Evolutionary conservation across 1,139 yeast genomes (phyloP), one percentile per base, ranked within the genome.

Genomic region (Yamadazyma taylorii): DNA sequence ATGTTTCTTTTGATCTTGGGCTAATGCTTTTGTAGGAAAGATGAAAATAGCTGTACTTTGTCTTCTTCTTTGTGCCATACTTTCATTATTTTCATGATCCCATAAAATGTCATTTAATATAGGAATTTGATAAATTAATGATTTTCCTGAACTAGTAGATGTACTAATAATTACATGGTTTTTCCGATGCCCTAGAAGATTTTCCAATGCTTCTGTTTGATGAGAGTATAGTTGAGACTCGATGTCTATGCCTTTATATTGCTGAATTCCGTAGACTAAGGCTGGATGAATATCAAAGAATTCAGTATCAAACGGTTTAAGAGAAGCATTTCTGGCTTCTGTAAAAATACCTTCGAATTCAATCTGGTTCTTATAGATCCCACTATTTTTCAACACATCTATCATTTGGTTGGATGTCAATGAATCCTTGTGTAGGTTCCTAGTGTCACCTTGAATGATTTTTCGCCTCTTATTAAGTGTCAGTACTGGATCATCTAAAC

Each of bases 21-120:
- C 97, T 33, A 92, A 67, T 0, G 99, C 98, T 53, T 92, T 92
- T 0, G 99, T 92, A 1, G 99, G 98, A 52, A 92, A 92, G 7
- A 92, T 81, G 51, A 86, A 88, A 65, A 94, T 71, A 3, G 96
- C 88, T 0, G 96, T 85, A 14, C 68, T 50, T 88, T 0, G 96
- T 85, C 13, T 68, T 50, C 0, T 46, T 30, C 14, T 73, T 42
- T 1, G 59, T 31, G 7, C 29, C 11, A 4, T n/a, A n/a, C 15
- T 14, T 9, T 9, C 11, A 15, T 45, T 42, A 14, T 52, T 47
- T 19, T 49, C 50, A 5, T 60, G 52, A 36, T 69, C 65, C 66
- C 70, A 61, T 0, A 85, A 62, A 5, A 76, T 71, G 3, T 77
- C 75, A 38, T 78, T 75, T 8, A 90, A 58, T 3, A 92, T 87